These are phyloP conservation scores for Magnusiomyces tetraspermus DNA, from an alignment of 1,139 yeast genomes.

Conservation along the genomic window DNA sequence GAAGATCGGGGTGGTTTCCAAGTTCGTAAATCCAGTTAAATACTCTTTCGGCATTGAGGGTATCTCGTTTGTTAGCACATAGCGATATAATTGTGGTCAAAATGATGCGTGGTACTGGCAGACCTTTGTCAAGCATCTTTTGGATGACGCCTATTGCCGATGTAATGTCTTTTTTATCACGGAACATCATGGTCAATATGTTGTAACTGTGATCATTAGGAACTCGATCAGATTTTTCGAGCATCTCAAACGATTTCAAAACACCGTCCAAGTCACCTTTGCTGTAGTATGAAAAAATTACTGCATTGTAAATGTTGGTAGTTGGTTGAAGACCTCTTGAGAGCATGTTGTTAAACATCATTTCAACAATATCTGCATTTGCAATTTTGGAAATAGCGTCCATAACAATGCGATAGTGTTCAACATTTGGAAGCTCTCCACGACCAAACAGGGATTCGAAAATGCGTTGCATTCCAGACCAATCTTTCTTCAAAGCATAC, in stretches of 20 bases:
- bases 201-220: conserved; percentile 27
- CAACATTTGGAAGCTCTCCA: conserved; percentile 46
- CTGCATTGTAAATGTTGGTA: conserved; percentile 36
- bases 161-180: conserved; percentile 25
- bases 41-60: conserved; percentile 23
- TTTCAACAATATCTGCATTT: conserved; percentile 44
- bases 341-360: conserved; percentile 40
- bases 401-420: conserved; percentile 59
- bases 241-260: conserved; percentile 35
- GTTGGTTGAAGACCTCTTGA: conserved; percentile 44
- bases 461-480: conserved; percentile 50
- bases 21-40: conserved; percentile 24
- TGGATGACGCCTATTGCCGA: conserved; percentile 29
- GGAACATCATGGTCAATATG: conserved; percentile 25
- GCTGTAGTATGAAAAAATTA: conserved; percentile 42
- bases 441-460: conserved; percentile 54
- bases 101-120: conserved; percentile 21
- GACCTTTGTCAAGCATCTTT: conserved; percentile 21
- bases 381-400: conserved; percentile 52
- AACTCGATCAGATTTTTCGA: conserved; percentile 32
- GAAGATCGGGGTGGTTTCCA: conserved; percentile 23
- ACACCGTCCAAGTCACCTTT: conserved; percentile 42
- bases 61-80: conserved; percentile 28
- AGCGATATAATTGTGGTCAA: conserved; percentile 26
- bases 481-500: conserved; percentile 46